phyloP scores from a whole-genome alignment of 1,284 basidiomycete species.

The Polyporus tsugae region DNA sequence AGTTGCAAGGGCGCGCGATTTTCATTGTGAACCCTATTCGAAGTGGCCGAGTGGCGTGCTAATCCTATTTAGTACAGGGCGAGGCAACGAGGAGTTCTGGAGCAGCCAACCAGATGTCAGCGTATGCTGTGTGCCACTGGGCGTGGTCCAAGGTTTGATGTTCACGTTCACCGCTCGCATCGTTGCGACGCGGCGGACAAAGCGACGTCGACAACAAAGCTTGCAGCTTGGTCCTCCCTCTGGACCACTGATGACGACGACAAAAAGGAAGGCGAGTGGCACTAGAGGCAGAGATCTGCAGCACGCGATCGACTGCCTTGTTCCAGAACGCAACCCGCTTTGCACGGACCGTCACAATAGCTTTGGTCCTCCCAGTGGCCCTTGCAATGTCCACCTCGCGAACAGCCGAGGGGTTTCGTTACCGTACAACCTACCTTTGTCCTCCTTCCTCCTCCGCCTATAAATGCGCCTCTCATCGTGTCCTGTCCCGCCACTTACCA shows the following conservation, averaged over 20 bases:
- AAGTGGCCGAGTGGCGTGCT: conserved; percentile 10
- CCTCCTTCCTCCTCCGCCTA: conserved; percentile 21
- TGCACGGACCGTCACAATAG: conserved; percentile 28
- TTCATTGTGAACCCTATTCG: not conserved
- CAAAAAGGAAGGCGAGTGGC: conserved; percentile 30
- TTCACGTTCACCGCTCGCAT: not conserved
- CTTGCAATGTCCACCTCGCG: not conserved
- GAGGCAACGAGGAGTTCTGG: not conserved
- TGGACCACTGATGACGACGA: conserved; percentile 14
- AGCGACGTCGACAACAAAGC: conserved; percentile 29
- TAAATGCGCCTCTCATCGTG: conserved; percentile 17
- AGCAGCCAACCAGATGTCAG: conserved; percentile 8
- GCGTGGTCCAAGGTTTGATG: conserved; percentile 20
- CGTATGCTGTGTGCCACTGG: not conserved
- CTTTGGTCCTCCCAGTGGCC: conserved; percentile 17
- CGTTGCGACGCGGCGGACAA: conserved; percentile 16
- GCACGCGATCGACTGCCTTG: conserved; percentile 26
- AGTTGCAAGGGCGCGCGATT: not conserved
- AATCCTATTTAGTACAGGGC: not conserved
- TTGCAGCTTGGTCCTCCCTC: conserved; percentile 12
- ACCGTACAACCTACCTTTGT: conserved; percentile 27
- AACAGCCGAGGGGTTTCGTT: not conserved
- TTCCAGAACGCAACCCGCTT: conserved; percentile 23
- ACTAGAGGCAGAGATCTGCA: conserved; percentile 24
- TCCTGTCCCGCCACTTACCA: conserved; percentile 11